A percentile compares a stretch with the other conserved stretches of the same genome.
phyloP scores from a whole-genome alignment of 345 rosid species.

The Aquilaria malaccensis region DNA sequence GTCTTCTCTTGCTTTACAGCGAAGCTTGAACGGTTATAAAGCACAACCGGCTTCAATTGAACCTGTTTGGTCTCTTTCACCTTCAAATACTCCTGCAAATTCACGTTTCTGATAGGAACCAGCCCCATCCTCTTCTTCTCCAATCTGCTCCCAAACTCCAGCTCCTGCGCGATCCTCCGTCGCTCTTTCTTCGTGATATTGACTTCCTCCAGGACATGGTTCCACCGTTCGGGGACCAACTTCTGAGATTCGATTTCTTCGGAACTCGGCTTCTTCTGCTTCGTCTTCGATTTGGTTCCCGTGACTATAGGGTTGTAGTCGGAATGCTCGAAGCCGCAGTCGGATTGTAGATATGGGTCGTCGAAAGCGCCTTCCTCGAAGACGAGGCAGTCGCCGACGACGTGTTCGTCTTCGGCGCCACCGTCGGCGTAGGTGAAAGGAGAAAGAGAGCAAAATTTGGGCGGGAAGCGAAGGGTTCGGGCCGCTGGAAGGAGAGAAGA shows the following conservation, averaged over 20 bases:
- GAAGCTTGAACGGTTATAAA: conserved; percentile 43
- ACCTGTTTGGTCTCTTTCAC: conserved; percentile 58
- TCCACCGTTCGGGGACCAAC: conserved; percentile 87
- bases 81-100: conserved; percentile 52
- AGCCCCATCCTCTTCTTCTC: conserved; percentile 62
- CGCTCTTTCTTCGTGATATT: conserved; percentile 76
- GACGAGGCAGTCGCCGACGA: conserved; percentile 84
- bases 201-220: conserved; percentile 69
- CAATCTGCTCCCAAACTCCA: conserved; percentile 69
- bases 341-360: conserved; percentile 49
- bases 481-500: conserved; percentile 7
- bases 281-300: conserved; percentile 13
- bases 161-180: conserved; percentile 67
- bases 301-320: neutral
- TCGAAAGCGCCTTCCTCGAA: conserved; percentile 87
- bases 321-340: conserved; percentile 2
- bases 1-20: conserved; percentile 14
- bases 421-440: conserved; percentile 20
- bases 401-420: conserved; percentile 36
- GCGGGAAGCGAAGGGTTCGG: conserved; percentile 12
- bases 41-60: conserved; percentile 57
- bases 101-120: conserved; percentile 48
- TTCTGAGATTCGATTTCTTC: conserved; percentile 42
- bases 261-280: conserved; percentile 13
- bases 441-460: conserved; percentile 28